A percentile compares a stretch with the other conserved stretches of the same genome.
Evolutionary conservation across 2,329 filamentous ascomycete species (phyloP).

Genomic region (Talaromyces rugulosus): DNA sequence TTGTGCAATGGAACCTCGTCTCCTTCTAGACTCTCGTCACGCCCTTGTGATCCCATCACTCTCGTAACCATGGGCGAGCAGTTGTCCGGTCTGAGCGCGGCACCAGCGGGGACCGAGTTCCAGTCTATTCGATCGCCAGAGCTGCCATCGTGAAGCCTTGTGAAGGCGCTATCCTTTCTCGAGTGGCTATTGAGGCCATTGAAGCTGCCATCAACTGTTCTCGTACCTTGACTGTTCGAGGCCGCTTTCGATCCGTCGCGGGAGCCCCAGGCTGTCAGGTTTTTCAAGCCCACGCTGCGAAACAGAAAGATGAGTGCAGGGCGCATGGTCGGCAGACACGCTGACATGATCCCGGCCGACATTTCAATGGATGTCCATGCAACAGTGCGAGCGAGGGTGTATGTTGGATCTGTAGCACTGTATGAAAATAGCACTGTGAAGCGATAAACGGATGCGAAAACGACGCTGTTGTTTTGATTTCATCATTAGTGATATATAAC

Average conservation of each 20-base stretch:
- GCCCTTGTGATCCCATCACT: slow-evolving; percentile 11
- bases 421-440: slow-evolving; percentile 25
- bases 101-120: slow-evolving; percentile 3
- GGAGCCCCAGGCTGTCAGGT: slow-evolving; percentile 14
- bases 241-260: slow-evolving; percentile 5
- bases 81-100: slow-evolving; percentile 18
- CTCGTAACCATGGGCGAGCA: slow-evolving; percentile 17
- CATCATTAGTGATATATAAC: not conserved
- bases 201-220: not conserved
- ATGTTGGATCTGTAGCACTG: slow-evolving; percentile 19
- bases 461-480: slow-evolving; percentile 17
- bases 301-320: slow-evolving; percentile 20
- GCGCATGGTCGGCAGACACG: slow-evolving; percentile 23
- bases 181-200: not conserved
- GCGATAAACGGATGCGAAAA: slow-evolving; percentile 24
- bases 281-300: slow-evolving; percentile 17
- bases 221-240: slow-evolving; percentile 5
- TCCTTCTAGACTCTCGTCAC: slow-evolving; percentile 9
- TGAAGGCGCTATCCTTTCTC: slow-evolving; percentile 15
- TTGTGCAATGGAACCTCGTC: slow-evolving; percentile 20
- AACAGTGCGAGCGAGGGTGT: slow-evolving; percentile 25
- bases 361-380: slow-evolving; percentile 28
- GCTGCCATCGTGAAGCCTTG: slow-evolving; percentile 16
- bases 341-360: slow-evolving; percentile 25
- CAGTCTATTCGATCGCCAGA: not conserved